Evolutionary conservation across 257 asterid genomes (phyloP), one percentile per base, ranked within the genome.

Genomic region (Jasminum sambac): DNA sequence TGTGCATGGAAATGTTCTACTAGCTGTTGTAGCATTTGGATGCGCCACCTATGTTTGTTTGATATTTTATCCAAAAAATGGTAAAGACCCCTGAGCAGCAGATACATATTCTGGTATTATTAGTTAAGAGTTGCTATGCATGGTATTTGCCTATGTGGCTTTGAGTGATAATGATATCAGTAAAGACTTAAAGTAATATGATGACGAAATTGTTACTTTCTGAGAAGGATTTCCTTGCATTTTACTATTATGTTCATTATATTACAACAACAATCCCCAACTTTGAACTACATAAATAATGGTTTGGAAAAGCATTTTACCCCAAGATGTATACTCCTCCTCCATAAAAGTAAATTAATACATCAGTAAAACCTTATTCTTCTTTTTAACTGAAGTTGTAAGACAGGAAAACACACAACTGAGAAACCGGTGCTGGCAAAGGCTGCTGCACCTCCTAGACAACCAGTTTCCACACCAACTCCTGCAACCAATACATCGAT

Each of bases 341-440:
- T 52, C 4, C 8, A 5, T 52, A 26, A 52, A 52, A 2, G 30
- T 52, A 52, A 52, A 17, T 9, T 52, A 17, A 50, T 50, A 17
- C 9, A 5, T 17, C 14, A 52, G 9, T 52, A 52, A 19, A 17
- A 8, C 13, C 61, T 52, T 19, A 52, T 52, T 52, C 61, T 52
- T 19, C 61, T 9, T 19, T 17, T 52, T 50, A 17, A 26, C 9
- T 41, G 50, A 67, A 85, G 86, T 70, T 85, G 87, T 65, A 85
- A 78, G 80, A 73, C 86, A 68, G 85, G 84, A 40, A 85, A 82
- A 41, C 88, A 85, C 72, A 80, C 86, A 2, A 72, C 78, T 24
- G 87, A 85, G 77, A 80, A 80, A 77, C 80, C 83, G 16, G 82
- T 76, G 69, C 34, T 72, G 26, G 61, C 75, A 19, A 76, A 78